These are phyloP conservation scores for Fusarium sp. DNA, from an alignment of 2,329 filamentous ascomycete genomes.

Conservation along the genomic window DNA sequence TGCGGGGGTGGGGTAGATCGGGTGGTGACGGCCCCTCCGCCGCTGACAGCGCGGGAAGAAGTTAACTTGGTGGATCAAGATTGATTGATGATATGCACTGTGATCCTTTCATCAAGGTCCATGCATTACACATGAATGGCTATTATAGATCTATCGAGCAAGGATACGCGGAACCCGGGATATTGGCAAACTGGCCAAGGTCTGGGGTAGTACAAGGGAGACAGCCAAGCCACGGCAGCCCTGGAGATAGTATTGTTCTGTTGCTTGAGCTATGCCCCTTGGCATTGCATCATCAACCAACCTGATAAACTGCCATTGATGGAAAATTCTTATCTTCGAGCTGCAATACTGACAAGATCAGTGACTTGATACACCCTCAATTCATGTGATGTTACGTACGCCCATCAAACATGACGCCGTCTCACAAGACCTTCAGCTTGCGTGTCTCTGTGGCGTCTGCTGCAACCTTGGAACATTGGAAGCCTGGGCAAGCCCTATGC, in stretches of 20 bases:
- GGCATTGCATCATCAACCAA: not conserved
- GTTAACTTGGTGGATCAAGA: not conserved
- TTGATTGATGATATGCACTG: not conserved
- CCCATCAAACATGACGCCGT: not conserved
- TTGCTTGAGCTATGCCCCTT: not conserved
- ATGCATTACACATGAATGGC: not conserved
- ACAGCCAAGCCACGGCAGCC: not conserved
- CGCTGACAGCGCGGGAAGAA: conserved; percentile 4
- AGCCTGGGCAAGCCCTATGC: not conserved
- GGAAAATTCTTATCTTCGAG: not conserved
- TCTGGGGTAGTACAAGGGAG: not conserved
- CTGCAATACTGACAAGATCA: not conserved
- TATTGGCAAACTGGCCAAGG: not conserved
- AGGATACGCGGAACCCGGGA: not conserved
- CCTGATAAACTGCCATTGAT: not conserved
- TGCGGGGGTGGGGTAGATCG: conserved; percentile 26
- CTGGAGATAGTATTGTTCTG: not conserved
- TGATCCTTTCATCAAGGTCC: not conserved
- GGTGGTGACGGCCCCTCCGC: conserved; percentile 32
- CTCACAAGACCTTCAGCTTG: not conserved
- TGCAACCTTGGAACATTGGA: not conserved
- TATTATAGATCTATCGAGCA: not conserved
- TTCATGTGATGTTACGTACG: not conserved
- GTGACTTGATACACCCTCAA: not conserved
- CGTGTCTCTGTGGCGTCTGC: not conserved